Evolutionary conservation across 1,284 basidiomycete species (phyloP).

Genomic region (Naganishia albida): DNA sequence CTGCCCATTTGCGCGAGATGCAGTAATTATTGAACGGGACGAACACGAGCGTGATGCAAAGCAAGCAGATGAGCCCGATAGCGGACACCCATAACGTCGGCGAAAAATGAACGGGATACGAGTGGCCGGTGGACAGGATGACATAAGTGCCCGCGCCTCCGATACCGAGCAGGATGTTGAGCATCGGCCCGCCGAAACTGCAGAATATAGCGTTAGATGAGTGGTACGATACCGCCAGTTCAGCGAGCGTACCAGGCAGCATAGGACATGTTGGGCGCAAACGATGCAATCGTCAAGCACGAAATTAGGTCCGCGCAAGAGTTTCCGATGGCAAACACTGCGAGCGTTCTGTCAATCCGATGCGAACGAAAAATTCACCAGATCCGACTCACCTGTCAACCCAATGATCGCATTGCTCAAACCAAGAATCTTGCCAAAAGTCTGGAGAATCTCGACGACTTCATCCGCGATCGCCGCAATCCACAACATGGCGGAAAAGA

Average conservation of each 20-base stretch:
- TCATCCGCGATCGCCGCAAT: constrained; percentile 95
- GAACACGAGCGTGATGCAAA: constrained; percentile 74
- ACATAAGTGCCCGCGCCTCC: constrained; percentile 53
- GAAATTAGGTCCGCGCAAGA: constrained; percentile 95
- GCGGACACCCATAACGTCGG: constrained; percentile 81
- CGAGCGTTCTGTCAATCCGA: constrained; percentile 23
- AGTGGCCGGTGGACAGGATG: constrained; percentile 54
- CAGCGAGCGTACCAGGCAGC: constrained; percentile 54
- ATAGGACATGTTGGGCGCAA: constrained; percentile 55
- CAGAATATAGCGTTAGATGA: neutral
- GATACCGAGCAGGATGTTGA: constrained; percentile 80
- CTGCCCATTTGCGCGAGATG: constrained; percentile 76
- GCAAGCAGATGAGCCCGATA: constrained; percentile 71
- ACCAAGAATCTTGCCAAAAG: constrained; percentile 88
- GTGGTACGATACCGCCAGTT: neutral
- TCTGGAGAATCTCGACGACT: constrained; percentile 83
- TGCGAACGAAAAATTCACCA: neutral
- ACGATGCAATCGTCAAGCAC: constrained; percentile 84
- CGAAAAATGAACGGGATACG: constrained; percentile 74
- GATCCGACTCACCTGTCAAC: constrained; percentile 63
- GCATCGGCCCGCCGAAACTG: constrained; percentile 93
- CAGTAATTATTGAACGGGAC: constrained; percentile 82
- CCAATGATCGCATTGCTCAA: constrained; percentile 97
- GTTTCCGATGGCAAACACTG: constrained; percentile 89
- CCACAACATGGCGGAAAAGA: constrained; percentile 86